Base-by-base conservation (phyloP, 2,329 filamentous ascomycete species). In the Alternaria triticimaculans region DNA sequence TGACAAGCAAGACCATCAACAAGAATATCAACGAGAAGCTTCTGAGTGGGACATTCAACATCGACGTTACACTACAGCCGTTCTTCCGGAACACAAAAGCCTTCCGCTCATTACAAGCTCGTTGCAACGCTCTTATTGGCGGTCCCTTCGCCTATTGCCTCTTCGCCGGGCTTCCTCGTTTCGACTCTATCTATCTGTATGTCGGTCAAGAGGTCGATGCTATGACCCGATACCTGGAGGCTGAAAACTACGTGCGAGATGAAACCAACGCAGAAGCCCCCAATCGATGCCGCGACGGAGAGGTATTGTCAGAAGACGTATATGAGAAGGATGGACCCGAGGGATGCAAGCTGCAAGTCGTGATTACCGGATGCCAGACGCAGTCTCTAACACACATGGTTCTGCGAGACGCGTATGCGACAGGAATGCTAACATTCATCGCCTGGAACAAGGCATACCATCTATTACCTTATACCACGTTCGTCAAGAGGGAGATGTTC, bases 391-490 rank as follows among this genome's bases (percentile, higher is more conserved):
- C 23, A 15, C 45, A 48, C 14, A 55, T 28, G 48, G 26, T 30
- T 8, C 5, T 51, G 25, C 15, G 4, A 10, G 25, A 26, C 10
- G n/a, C 26, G 14, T 46, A 21, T 21, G 23, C 45, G 5, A 58
- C 63, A 3, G 43, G 44, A 10, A 28, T 15, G 20, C 12, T 63
- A 33, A 51, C 15, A 30, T 53, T 63, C 14, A 46, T 63, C 11
- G n/a, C 64, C 4, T 63, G 64, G 60, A 61, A 66, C 57, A 66
- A 58, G 25, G 57, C 44, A 3, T 66, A 60, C 43, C 45, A 33
- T 7, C n/a, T 66, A 2, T 63, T 58, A 23, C 57, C 57, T 10
- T 33, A 30, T 10, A 46, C 7, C 10, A 58, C 41, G 9, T 55
- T 58, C 28, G 15, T 60, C n/a, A 60, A 28, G 30, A 12, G 41